Evolutionary conservation across 176 grass and related monocot genomes (phyloP), one percentile per base, ranked within the genome.

Genomic region (Coix lacrymajobi): DNA sequence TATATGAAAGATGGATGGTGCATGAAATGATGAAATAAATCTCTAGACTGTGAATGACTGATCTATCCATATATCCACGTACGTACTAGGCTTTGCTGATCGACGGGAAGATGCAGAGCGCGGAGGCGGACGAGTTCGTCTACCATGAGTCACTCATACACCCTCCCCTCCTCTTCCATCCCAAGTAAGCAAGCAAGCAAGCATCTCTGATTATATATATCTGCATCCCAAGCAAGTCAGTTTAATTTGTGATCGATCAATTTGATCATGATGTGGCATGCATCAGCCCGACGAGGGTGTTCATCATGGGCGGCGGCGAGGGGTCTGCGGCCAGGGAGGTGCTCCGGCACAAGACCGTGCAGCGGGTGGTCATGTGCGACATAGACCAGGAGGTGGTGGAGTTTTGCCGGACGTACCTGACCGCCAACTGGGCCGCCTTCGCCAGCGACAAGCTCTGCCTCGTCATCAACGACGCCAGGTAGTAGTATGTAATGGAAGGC

Each of bases 21-120:
- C n/a, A n/a, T n/a, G n/a, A n/a, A n/a, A n/a, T n/a, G n/a, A n/a
- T n/a, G n/a, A n/a, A n/a, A n/a, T n/a, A n/a, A n/a, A 17, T 17
- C 16, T 17, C 16, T 49, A 46, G 13, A 1, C 15, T 46, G 14
- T 46, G 44, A 5, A 43, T 43, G 32, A n/a, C 10, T 43, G 39
- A 3, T 16, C 16, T 51, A 20, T 51, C 33, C n/a, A n/a, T n/a
- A n/a, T n/a, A n/a, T n/a, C n/a, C n/a, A n/a, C n/a, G n/a, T n/a
- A n/a, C n/a, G n/a, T n/a, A n/a, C n/a, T n/a, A 94, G 92, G 90
- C 85, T 40, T 57, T 92, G 76, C 82, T 96, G 68, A 92, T 96
- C 80, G 88, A 96, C 52, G 90, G 90, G 11, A 96, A 96, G 85
- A 92, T 96, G 93, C 93, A 92, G 84, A 96, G 93, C 66, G 56